phyloP scores from a whole-genome alignment of 176 grass and related monocot genomes.

The sorghum (Sorghum bicolor) region Sorghum_bicolor_NCBIv3 NC_012879.2:9441501-9442000 shows the following conservation, averaged over 20 bases:
- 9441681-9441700: not conserved
- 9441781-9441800: not conserved
- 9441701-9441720: not conserved
- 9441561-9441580: slow-evolving; percentile 4
- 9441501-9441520: not conserved
- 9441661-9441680: not conserved
- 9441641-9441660: not conserved
- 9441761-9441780: not conserved
- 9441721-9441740: not conserved
- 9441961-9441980: no score
- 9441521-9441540: not conserved
- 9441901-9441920: no score
- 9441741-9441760: not conserved
- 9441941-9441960: no score
- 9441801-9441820: slow-evolving; percentile 4
- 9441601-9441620: no score
- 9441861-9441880: not conserved
- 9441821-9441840: not conserved
- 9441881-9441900: no score
- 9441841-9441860: not conserved
- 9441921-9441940: no score
- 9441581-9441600: not conserved
- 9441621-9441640: not conserved
- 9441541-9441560: not conserved
- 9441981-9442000: no score